Conservation (phyloP, 2,329 filamentous ascomycete species). For the Dactylellina cionopaga region DNA sequence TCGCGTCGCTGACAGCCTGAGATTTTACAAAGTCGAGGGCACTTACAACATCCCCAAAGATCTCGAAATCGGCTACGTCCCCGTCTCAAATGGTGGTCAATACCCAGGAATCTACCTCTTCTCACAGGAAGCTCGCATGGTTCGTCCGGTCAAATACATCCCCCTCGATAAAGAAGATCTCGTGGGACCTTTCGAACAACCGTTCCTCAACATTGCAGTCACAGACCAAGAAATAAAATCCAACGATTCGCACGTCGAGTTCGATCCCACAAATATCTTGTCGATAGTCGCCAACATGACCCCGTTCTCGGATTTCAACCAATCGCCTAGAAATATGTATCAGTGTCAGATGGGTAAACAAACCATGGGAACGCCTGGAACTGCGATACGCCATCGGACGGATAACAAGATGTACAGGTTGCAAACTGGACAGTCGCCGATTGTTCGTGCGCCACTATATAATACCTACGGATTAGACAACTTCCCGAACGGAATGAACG, state of each 20-base stretch:
- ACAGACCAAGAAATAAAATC: slow-evolving; percentile 86
- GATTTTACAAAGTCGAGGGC: slow-evolving; percentile 95
- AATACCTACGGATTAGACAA: slow-evolving; percentile 98
- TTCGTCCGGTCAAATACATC: slow-evolving; percentile 90
- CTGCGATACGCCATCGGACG: slow-evolving; percentile 83
- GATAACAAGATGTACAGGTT: slow-evolving; percentile 97
- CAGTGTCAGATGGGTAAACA: slow-evolving; percentile 99
- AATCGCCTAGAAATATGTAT: slow-evolving; percentile 99
- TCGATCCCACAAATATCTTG: slow-evolving; percentile 92
- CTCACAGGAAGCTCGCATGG: slow-evolving; percentile 84
- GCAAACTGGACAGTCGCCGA: slow-evolving; percentile 93
- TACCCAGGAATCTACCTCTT: slow-evolving; percentile 97
- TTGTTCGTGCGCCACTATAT: slow-evolving; percentile 90
- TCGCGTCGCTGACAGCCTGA: slow-evolving; percentile 82
- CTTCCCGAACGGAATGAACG: slow-evolving; percentile 95
- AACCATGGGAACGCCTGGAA: slow-evolving; percentile 95
- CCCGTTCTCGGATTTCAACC: slow-evolving; percentile 98
- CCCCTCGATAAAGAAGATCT: slow-evolving; percentile 85
- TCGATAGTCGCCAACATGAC: slow-evolving; percentile 99
- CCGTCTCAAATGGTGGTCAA: slow-evolving; percentile 86
- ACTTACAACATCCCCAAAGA: slow-evolving; percentile 80
- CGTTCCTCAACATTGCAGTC: slow-evolving; percentile 97
- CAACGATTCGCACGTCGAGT: slow-evolving; percentile 92
- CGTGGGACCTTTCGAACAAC: slow-evolving; percentile 93
- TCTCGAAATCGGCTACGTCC: slow-evolving; percentile 91